Conservation (phyloP, 2,329 filamentous ascomycete species). For the Curvularia verruculosa region DNA sequence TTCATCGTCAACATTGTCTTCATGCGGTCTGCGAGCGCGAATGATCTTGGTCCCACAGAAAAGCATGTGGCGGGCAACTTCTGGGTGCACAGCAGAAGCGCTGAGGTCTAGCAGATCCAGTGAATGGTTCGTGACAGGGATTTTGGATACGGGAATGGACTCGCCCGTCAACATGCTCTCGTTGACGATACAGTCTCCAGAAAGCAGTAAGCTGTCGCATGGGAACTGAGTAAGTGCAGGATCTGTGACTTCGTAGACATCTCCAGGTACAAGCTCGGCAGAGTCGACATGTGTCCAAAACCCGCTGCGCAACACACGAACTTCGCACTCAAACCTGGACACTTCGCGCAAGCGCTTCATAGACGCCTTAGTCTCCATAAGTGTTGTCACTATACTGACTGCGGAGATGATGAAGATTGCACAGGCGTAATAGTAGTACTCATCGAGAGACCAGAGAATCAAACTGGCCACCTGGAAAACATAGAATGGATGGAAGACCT, state of each 20-base stretch:
- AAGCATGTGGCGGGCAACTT: conserved; percentile 85
- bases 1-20: conserved; percentile 83
- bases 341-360: conserved; percentile 91
- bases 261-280: conserved; percentile 87
- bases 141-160: conserved; percentile 94
- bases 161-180: conserved; percentile 99
- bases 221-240: conserved; percentile 87
- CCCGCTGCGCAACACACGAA: conserved; percentile 88
- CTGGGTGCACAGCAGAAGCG: conserved; percentile 80
- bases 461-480: conserved; percentile 97
- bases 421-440: conserved; percentile 96
- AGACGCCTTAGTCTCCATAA: conserved; percentile 89
- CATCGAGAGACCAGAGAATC: conserved; percentile 89
- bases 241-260: conserved; percentile 96
- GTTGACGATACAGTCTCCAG: conserved; percentile 97
- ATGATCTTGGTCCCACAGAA: conserved; percentile 97
- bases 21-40: conserved; percentile 84
- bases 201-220: conserved; percentile 87
- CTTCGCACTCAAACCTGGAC: conserved; percentile 92
- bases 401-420: conserved; percentile 96
- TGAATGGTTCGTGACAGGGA: conserved; percentile 79
- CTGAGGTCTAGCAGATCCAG: conserved; percentile 77
- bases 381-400: conserved; percentile 85
- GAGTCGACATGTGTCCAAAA: conserved; percentile 94
- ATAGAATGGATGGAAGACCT: conserved; percentile 98